Base-by-base conservation (phyloP, 2,329 filamentous ascomycete species). In the Exophiala sp. region DNA sequence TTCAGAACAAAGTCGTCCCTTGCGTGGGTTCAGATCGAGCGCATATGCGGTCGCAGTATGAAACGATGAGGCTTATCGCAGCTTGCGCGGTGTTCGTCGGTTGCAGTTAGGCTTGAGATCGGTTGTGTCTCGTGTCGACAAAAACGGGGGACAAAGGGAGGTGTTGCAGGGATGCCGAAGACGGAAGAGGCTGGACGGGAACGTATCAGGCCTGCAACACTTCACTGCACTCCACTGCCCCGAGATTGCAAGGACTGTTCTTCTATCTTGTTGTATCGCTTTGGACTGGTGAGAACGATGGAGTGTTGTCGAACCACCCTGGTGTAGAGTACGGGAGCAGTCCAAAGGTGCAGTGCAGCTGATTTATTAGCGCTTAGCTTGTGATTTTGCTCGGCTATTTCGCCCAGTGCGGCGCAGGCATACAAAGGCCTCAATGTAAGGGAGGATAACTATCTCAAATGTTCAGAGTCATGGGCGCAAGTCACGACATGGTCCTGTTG, bases 11-110 rank as follows among this genome's bases (percentile, higher is more conserved):
- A 52, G 36, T 20, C 44, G 40, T 39, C 34, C 42, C 32, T 60
- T 55, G 43, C 46, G 24, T 40, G 47, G 57, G 29, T 54, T 48
- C 57, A 54, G 51, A 50, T 54, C 44, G 40, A 47, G 52, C 47
- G 52, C 54, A 55, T 51, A 50, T 54, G 52, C 46, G 53, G 52
- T 53, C 49, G 44, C 52, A 58, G 48, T 44, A 42, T 58, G 56
- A 45, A 55, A 55, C 56, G 47, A 29, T 5, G 24, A 49, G 57
- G 47, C 47, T 51, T 49, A 47, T 29, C 34, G 47, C 12, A 38
- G 57, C 39, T 51, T 54, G 53, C 38, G 39, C 46, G 46, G 52
- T 34, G 51, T 33, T 54, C 33, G 40, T 47, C 44, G 45, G 34
- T 41, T 46, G 51, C 47, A 52, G 41, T 34, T 39, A 41, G 45